A percentile compares a stretch with the other conserved stretches of the same genome.
phyloP scores from a whole-genome alignment of 257 asterid species.

The Nemophila menziesii region DNA sequence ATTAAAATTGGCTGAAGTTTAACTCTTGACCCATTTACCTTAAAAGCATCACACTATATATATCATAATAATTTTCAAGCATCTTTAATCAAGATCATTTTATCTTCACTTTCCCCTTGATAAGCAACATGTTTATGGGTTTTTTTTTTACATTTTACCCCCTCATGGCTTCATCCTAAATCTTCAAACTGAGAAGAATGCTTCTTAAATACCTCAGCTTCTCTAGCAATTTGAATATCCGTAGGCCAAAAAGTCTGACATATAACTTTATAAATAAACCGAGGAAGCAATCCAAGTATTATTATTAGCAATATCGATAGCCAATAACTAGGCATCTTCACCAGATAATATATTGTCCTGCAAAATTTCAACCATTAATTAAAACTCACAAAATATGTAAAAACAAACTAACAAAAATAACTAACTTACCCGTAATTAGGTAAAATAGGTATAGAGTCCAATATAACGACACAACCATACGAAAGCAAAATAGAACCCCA shows the following conservation, averaged over 20 bases:
- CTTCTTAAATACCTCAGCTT: slow-evolving; percentile 67
- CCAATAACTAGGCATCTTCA: slow-evolving; percentile 69
- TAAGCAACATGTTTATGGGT: neutral
- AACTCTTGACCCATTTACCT: neutral
- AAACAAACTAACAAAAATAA: too few relatives aligned
- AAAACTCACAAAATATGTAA: too few relatives aligned
- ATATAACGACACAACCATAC: slow-evolving; percentile 40
- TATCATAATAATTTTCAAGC: too few relatives aligned
- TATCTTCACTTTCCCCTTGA: neutral
- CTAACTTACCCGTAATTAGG: slow-evolving; percentile 78
- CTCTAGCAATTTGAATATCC: slow-evolving; percentile 93
- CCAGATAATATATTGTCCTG: slow-evolving; percentile 88
- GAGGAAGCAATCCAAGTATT: slow-evolving; percentile 84
- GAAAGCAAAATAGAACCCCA: slow-evolving; percentile 78
- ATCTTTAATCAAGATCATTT: too few relatives aligned
- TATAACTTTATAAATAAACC: slow-evolving; percentile 60
- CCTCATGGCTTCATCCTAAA: slow-evolving; percentile 13
- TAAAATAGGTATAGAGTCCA: slow-evolving; percentile 67
- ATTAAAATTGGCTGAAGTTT: neutral
- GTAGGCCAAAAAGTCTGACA: slow-evolving; percentile 77
- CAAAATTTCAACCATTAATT: slow-evolving; percentile 12
- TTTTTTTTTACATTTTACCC: neutral
- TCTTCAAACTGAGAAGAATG: slow-evolving; percentile 24
- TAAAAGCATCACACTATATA: too few relatives aligned
- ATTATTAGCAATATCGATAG: slow-evolving; percentile 66